phyloP scores from a whole-genome alignment of 78 protist species.

The Monocercomonoides exilis region DNA sequence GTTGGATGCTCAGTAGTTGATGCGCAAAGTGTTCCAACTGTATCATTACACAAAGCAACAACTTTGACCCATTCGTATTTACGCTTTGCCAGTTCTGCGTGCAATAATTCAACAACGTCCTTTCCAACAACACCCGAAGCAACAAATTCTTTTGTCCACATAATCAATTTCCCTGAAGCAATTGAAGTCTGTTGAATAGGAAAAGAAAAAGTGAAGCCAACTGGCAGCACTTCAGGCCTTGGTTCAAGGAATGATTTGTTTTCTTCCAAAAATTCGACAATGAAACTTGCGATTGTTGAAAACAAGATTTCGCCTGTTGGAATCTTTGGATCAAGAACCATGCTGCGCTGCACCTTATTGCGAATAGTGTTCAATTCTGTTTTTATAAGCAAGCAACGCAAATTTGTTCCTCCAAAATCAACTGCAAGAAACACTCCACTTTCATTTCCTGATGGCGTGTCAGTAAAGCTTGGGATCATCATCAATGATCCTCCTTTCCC shows the following conservation, averaged over 20 bases:
- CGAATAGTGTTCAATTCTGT: not conserved
- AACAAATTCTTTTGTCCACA: constrained; percentile 10
- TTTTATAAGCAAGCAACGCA: not conserved
- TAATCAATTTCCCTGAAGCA: not conserved
- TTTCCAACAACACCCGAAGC: constrained; percentile 4
- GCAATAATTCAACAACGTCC: constrained; percentile 1
- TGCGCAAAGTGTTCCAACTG: not conserved
- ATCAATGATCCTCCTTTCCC: not conserved
- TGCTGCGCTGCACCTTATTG: not conserved
- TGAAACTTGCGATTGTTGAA: not conserved
- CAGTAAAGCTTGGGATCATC: not conserved
- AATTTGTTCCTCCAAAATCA: constrained; percentile 8
- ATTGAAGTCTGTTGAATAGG: not conserved
- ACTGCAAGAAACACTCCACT: not conserved
- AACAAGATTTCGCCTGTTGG: not conserved
- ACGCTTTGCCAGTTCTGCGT: not conserved
- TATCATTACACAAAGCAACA: not conserved
- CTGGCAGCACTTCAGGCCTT: not conserved
- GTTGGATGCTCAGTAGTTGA: not conserved
- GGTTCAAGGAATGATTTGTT: not conserved
- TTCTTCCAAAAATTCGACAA: not conserved
- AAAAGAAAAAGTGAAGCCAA: not conserved
- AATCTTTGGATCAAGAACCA: not conserved
- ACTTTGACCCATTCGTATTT: not conserved
- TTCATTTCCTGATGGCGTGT: not conserved